Base-by-base conservation (phyloP, 1,139 yeast species). In the Scheffersomyces illinoinensis region DNA sequence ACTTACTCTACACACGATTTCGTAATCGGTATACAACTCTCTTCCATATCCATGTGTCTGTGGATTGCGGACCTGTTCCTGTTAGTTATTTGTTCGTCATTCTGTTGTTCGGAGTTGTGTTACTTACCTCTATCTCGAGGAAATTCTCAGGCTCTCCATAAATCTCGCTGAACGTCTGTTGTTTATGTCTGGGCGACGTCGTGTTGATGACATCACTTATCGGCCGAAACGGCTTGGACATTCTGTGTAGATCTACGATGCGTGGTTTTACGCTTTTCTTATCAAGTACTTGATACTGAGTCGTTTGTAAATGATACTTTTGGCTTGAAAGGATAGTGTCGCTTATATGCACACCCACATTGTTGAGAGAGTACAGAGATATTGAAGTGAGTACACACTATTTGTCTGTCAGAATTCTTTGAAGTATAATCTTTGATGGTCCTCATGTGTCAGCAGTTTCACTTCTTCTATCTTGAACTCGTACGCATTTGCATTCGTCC, bases 121-220 rank as follows among this genome's bases (percentile, higher is more conserved):
- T 63, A 59, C 78, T 60, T 58, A 86, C 97, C 73, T 93, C 98
- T 50, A 96, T 88, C 74, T 95, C 99, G 53, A 95, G 81, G 69
- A 93, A 92, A 75, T 93, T 92, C 73, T 95, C 99, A 0, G 98
- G 98, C 66, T 91, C 97, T 0, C 96, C 97, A 68, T 95, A 95
- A 53, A 91, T 84, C 68, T 92, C 97, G 64, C 86, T 91, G 72
- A 88, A 88, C 10, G 92, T 83, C 71, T 90, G 96, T 62, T 80
- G 83, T 64, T 84, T 85, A 64, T 78, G 72, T 58, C 69, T 70
- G 39, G 73, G 68, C 47, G 78, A 68, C 7, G 77, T 64, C 19
- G 78, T 75, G 62, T 74, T 74, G 57, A 80, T 75, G 47, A 79
- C 74, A 57, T 81, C 84, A 64, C 83, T 78, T 48, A 81, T 79